Conservation (phyloP, 1,284 basidiomycete species). For the Leccinum angustisporum region DNA sequence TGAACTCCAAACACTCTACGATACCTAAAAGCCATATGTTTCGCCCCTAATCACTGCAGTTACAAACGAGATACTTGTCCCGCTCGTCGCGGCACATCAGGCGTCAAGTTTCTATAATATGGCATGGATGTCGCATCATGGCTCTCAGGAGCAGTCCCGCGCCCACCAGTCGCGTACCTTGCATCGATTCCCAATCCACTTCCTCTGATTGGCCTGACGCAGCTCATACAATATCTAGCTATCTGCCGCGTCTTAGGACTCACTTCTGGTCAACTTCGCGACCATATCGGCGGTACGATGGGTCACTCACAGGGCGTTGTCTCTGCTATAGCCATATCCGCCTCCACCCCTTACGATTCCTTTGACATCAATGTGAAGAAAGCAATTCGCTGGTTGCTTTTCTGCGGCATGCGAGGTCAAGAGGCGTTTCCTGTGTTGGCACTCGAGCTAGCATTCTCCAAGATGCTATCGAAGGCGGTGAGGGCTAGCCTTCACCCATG, state of each 20-base stretch:
- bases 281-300: conserved; percentile 81
- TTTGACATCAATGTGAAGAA: conserved; percentile 79
- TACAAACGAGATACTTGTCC: conserved; percentile 67
- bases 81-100: conserved; percentile 67
- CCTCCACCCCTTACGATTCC: conserved; percentile 75
- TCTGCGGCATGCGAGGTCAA: conserved; percentile 90
- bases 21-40: conserved; percentile 89
- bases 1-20: conserved; percentile 89
- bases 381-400: conserved; percentile 91
- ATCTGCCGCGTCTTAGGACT: conserved; percentile 74
- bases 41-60: conserved; percentile 66
- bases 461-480: conserved; percentile 88
- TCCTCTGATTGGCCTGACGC: conserved; percentile 94
- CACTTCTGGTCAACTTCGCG: conserved; percentile 78
- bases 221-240: conserved; percentile 90
- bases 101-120: conserved; percentile 75
- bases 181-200: conserved; percentile 95
- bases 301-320: conserved; percentile 98
- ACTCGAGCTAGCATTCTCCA: conserved; percentile 83
- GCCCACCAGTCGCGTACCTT: conserved; percentile 85
- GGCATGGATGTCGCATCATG: conserved; percentile 85
- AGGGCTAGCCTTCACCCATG: conserved; percentile 94
- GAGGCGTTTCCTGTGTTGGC: conserved; percentile 93
- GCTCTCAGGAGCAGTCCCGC: conserved; percentile 71
- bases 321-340: conserved; percentile 85